Conservation (phyloP, 148 eudicot species). For the Chenopodium formosanum region DNA sequence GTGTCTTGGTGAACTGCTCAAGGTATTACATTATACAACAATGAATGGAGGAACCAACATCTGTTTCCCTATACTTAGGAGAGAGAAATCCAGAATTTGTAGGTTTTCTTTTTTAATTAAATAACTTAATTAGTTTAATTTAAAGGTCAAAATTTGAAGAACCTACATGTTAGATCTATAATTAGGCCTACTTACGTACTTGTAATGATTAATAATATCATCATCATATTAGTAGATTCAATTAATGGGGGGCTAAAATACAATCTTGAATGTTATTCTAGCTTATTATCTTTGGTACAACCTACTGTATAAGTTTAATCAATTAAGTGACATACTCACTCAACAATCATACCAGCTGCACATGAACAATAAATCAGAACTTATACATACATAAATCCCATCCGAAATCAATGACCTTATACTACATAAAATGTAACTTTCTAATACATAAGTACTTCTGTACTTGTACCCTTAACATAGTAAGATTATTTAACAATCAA, state of each 20-base stretch:
- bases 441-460: too few species aligned
- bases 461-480: too few species aligned
- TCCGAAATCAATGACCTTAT: too few species aligned
- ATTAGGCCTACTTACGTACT: not conserved
- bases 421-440: too few species aligned
- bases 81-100: not conserved
- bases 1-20: conserved; percentile 26
- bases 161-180: not conserved
- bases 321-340: too few species aligned
- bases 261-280: not conserved
- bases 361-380: not conserved
- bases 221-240: not conserved
- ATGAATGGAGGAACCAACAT: not conserved
- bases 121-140: too few species aligned
- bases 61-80: conserved; percentile 9
- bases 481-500: too few species aligned
- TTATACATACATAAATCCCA: too few species aligned
- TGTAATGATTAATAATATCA: not conserved
- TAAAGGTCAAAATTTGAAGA: not conserved
- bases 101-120: not conserved
- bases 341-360: not conserved
- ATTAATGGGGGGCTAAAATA: too few species aligned
- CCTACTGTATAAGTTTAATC: too few species aligned
- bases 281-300: not conserved
- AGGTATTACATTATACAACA: conserved; percentile 1